Conservation (phyloP, 441 rosid species). For the Populus hybrid region DNA sequence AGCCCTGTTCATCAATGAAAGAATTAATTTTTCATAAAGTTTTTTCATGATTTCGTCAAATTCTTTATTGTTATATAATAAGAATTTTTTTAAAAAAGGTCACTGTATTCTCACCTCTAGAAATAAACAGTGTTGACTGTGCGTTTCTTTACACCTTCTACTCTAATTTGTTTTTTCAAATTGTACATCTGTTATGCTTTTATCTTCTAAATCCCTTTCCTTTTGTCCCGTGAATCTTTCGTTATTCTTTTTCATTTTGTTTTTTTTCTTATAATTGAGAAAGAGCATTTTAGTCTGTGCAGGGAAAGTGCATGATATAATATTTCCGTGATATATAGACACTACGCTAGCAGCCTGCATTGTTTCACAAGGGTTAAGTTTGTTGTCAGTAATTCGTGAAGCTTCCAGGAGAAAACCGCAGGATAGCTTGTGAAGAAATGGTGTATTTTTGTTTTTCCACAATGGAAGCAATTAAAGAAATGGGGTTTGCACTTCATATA, state of each 20-base stretch:
- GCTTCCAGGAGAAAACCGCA: background rate
- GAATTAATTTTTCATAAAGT: too few relatives aligned
- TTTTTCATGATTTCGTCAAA: too few relatives aligned
- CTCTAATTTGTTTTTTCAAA: too few relatives aligned
- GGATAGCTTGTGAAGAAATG: background rate
- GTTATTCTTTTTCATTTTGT: background rate
- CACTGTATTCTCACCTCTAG: too few relatives aligned
- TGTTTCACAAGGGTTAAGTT: too few relatives aligned
- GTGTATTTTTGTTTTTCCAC: background rate
- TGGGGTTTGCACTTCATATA: too few relatives aligned
- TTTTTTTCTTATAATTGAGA: background rate
- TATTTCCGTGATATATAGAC: too few relatives aligned
- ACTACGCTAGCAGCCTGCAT: too few relatives aligned
- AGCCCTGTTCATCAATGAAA: too few relatives aligned
- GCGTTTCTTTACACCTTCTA: background rate
- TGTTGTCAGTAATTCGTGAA: background rate
- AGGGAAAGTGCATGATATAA: too few relatives aligned
- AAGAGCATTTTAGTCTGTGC: background rate
- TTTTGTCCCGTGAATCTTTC: background rate
- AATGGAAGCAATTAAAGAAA: background rate
- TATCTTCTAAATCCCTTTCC: background rate
- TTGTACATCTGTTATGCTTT: background rate
- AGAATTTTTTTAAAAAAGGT: too few relatives aligned
- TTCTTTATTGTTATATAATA: too few relatives aligned
- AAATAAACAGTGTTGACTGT: background rate